Conservation (phyloP, 371 early-diverging fungal genomes). For the Saksenaea vasiformis region DNA sequence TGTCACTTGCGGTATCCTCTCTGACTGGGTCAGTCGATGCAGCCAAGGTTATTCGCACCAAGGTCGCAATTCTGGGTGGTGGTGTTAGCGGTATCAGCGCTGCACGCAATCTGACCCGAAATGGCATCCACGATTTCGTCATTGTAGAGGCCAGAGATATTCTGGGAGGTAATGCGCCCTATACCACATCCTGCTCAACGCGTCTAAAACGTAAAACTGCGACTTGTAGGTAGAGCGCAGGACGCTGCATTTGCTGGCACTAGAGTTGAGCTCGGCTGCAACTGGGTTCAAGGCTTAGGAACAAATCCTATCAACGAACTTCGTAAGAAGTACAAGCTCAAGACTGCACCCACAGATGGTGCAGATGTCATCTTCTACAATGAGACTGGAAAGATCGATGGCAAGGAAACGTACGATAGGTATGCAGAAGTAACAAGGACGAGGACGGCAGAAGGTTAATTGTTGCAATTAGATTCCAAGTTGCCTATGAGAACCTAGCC, state of each 20-base stretch:
- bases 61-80: constrained; percentile 52
- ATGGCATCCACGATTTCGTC: constrained; percentile 42
- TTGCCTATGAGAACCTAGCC: constrained; percentile 24
- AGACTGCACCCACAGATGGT: constrained; percentile 28
- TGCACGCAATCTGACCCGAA: constrained; percentile 37
- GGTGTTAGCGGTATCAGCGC: constrained; percentile 54
- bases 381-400: constrained; percentile 30
- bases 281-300: constrained; percentile 57
- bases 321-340: constrained; percentile 34
- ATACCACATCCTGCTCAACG: not conserved
- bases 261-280: constrained; percentile 46
- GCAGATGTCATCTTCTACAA: constrained; percentile 36
- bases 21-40: constrained; percentile 8
- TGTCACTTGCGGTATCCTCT: constrained; percentile 4
- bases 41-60: constrained; percentile 25
- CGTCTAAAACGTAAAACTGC: not conserved
- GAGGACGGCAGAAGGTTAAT: not conserved
- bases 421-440: constrained; percentile 3
- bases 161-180: constrained; percentile 35
- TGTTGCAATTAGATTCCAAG: constrained; percentile 18
- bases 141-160: constrained; percentile 46
- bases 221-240: constrained; percentile 42
- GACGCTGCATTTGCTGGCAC: constrained; percentile 35
- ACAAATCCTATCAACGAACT: constrained; percentile 44
- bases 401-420: constrained; percentile 17